phyloP scores from a whole-genome alignment of 2,329 filamentous ascomycete species.

The Colletotrichum sp. region DNA sequence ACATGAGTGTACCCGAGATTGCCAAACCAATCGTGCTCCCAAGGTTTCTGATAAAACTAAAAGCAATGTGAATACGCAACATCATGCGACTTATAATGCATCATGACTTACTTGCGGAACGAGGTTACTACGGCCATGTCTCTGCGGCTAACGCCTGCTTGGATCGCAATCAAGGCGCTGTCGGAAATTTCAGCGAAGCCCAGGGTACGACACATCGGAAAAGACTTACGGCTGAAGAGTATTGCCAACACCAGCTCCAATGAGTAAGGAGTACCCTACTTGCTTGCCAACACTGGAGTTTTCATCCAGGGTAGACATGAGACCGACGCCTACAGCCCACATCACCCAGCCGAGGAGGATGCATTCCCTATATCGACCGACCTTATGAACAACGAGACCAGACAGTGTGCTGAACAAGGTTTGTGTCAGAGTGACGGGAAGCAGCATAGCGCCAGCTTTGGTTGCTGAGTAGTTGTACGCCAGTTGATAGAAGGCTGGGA shows the following conservation, averaged over 20 bases:
- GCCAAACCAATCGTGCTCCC: constrained; percentile 43
- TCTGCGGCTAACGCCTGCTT: constrained; percentile 57
- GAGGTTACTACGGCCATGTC: constrained; percentile 50
- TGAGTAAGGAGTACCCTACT: constrained; percentile 58
- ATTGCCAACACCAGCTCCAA: constrained; percentile 56
- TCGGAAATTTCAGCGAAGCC: neutral
- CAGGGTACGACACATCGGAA: neutral
- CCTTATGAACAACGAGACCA: constrained; percentile 56
- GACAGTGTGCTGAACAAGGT: constrained; percentile 53
- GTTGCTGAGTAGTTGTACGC: constrained; percentile 47
- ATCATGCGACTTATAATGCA: neutral
- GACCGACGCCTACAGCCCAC: constrained; percentile 56
- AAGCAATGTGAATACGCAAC: neutral
- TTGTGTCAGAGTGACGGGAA: constrained; percentile 48
- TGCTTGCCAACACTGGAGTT: constrained; percentile 54
- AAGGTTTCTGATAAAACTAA: constrained; percentile 43
- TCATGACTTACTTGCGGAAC: constrained; percentile 41
- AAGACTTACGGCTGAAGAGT: constrained; percentile 51
- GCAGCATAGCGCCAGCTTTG: constrained; percentile 44
- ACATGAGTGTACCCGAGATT: constrained; percentile 43
- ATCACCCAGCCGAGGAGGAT: constrained; percentile 58
- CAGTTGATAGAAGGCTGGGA: constrained; percentile 51
- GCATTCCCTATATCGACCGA: constrained; percentile 56
- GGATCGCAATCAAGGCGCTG: constrained; percentile 55
- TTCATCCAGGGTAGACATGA: constrained; percentile 56